Conservation (phyloP, 148 eudicot species). For the Gaultheria prostrata region DNA sequence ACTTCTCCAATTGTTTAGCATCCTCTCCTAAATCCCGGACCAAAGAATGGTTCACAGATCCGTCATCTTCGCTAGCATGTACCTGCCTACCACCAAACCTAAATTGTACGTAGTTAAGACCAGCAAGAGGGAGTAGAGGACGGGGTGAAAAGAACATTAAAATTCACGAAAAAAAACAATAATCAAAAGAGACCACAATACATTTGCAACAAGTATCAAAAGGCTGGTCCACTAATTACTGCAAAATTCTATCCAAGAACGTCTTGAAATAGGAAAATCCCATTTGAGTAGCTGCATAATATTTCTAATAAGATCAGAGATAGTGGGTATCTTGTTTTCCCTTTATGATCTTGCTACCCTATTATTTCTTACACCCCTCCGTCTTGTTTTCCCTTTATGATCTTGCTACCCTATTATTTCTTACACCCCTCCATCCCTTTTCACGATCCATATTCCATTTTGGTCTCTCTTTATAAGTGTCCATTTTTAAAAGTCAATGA, state of each 20-base stretch:
- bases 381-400: neutral
- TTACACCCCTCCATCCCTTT: neutral
- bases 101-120: neutral
- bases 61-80: conserved; percentile 81
- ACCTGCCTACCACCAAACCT: conserved; percentile 93
- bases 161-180: neutral
- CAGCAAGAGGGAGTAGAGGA: neutral
- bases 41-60: conserved; percentile 66
- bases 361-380: no score
- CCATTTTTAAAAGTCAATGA: no score
- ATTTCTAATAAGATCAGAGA: neutral
- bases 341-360: neutral
- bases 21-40: conserved; percentile 67
- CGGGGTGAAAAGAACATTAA: no score
- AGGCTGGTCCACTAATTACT: neutral
- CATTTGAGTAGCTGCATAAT: no score
- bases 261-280: neutral
- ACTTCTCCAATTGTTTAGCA: conserved; percentile 70
- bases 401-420: neutral
- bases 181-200: neutral
- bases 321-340: neutral
- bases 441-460: no score
- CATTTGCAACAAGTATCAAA: neutral
- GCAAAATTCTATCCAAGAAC: neutral
- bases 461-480: no score